Conservation (phyloP, 2,329 filamentous ascomycete genomes). For the Curvularia spicifera region DNA sequence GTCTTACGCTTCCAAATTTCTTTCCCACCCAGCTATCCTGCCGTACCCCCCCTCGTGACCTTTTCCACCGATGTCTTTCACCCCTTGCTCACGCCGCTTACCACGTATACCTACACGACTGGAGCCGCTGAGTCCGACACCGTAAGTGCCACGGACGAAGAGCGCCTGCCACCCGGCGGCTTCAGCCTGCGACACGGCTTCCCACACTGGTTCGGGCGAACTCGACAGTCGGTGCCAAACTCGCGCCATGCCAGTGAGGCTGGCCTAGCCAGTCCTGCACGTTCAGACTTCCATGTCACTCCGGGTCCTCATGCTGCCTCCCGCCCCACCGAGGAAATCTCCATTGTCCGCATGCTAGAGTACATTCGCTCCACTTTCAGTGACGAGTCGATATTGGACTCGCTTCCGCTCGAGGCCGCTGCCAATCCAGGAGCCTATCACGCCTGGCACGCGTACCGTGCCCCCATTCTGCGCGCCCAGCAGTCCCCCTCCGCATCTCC, state of each 20-base stretch:
- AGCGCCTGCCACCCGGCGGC: conserved; percentile 82
- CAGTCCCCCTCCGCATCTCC: conserved; percentile 27
- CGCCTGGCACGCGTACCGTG: conserved; percentile 80
- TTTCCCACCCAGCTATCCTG: conserved; percentile 82
- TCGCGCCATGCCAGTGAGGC: conserved; percentile 46
- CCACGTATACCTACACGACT: conserved; percentile 92
- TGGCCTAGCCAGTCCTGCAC: conserved; percentile 28
- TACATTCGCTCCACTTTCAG: conserved; percentile 87
- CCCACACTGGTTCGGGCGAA: conserved; percentile 77
- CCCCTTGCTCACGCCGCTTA: conserved; percentile 87
- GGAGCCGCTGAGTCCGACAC: conserved; percentile 74
- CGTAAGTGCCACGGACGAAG: conserved; percentile 81
- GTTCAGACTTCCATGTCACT: conserved; percentile 16
- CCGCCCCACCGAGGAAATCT: conserved; percentile 22
- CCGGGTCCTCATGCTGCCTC: conserved; percentile 14
- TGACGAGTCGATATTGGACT: conserved; percentile 76
- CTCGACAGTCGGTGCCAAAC: conserved; percentile 36
- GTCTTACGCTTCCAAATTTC: conserved; percentile 89
- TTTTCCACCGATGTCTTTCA: conserved; percentile 96
- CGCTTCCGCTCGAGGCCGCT: conserved; percentile 78
- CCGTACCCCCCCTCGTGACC: conserved; percentile 79
- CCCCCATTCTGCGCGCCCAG: conserved; percentile 44
- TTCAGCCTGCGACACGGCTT: conserved; percentile 93
- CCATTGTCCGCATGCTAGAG: conserved; percentile 66
- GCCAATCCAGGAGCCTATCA: conserved; percentile 94